Evolutionary conservation across 2,329 filamentous ascomycete genomes (phyloP).

Genomic region (Fusarium aywerte): DNA sequence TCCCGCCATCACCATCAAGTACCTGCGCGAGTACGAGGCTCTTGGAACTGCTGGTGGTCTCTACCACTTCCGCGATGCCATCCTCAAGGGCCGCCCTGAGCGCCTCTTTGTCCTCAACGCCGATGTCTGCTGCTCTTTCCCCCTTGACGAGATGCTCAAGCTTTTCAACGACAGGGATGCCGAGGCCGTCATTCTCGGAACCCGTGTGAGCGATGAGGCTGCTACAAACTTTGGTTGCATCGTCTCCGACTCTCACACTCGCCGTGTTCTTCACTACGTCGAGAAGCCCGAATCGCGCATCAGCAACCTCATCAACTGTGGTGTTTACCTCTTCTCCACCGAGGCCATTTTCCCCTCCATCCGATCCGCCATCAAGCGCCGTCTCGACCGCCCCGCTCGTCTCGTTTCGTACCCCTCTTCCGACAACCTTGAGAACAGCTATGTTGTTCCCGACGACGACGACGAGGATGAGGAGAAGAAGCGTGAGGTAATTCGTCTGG

Average conservation of each 20-base stretch:
- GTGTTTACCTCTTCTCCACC: constrained; percentile 96
- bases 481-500: constrained; percentile 89
- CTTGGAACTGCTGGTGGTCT: constrained; percentile 95
- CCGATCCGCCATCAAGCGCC: constrained; percentile 92
- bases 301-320: constrained; percentile 98
- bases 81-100: constrained; percentile 94
- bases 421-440: constrained; percentile 83
- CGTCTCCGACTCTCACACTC: constrained; percentile 91
- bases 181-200: constrained; percentile 95
- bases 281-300: constrained; percentile 99
- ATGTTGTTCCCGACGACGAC: constrained; percentile 58
- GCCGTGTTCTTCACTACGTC: constrained; percentile 97
- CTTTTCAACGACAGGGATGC: constrained; percentile 95
- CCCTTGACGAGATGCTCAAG: constrained; percentile 92
- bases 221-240: constrained; percentile 98
- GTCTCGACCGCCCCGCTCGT: constrained; percentile 83
- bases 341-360: constrained; percentile 98
- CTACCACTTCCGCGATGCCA: constrained; percentile 99
- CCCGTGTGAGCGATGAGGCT: constrained; percentile 87
- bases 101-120: constrained; percentile 97
- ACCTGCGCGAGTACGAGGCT: constrained; percentile 96
- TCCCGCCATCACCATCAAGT: constrained; percentile 86
- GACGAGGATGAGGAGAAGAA: constrained; percentile 81
- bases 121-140: constrained; percentile 99
- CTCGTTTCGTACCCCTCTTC: constrained; percentile 95